Conservation (phyloP, 768 basidiomycete genomes). For the Polyporus arcularius region DNA sequence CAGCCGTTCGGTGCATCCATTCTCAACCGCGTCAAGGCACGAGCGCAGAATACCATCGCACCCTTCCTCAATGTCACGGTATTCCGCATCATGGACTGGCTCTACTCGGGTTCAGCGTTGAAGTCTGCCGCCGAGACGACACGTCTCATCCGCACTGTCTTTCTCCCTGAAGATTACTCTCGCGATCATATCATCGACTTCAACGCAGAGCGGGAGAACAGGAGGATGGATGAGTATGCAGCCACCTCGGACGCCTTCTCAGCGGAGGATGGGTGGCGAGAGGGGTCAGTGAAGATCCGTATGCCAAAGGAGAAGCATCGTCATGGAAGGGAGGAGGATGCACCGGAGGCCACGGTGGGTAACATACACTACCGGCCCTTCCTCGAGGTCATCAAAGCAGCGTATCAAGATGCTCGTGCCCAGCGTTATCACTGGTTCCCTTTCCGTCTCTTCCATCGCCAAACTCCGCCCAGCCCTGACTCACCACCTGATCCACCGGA, state of each 20-base stretch:
- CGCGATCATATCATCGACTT: neutral
- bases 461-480: neutral
- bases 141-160: conserved; percentile 23
- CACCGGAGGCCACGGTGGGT: conserved; percentile 32
- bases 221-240: neutral
- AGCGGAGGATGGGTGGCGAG: conserved; percentile 23
- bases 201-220: neutral
- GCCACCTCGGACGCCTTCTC: neutral
- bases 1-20: no score
- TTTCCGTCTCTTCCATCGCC: conserved; percentile 2
- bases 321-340: conserved; percentile 24
- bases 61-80: conserved; percentile 21
- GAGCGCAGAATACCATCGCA: conserved; percentile 1
- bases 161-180: neutral
- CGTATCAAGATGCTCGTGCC: neutral
- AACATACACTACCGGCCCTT: conserved; percentile 31
- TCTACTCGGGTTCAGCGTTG: conserved; percentile 25
- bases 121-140: conserved; percentile 32
- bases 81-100: conserved; percentile 34
- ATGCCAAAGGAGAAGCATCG: conserved; percentile 21
- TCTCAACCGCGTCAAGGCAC: no score
- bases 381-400: conserved; percentile 1
- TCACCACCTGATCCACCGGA: neutral
- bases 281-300: conserved; percentile 20
- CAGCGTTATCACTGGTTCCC: conserved; percentile 10